These are phyloP conservation scores for Bipolaris zeicola DNA, from an alignment of 2,329 filamentous ascomycete species.

Conservation along the genomic window DNA sequence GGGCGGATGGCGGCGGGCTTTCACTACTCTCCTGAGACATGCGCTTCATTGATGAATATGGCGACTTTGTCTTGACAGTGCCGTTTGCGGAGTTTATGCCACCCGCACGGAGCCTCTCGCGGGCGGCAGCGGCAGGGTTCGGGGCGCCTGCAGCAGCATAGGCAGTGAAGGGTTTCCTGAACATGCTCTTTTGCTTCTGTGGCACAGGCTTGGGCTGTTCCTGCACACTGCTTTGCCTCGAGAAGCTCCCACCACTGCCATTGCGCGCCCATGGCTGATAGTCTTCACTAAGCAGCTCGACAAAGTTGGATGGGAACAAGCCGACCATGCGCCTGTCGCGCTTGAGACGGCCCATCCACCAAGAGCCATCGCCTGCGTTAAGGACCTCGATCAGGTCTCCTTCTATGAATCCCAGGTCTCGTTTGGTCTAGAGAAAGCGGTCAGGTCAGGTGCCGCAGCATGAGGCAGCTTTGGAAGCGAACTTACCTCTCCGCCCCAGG, in stretches of 20 bases:
- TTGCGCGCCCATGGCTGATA: conserved; percentile 77
- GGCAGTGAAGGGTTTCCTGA: conserved; percentile 69
- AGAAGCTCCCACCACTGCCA: conserved; percentile 53
- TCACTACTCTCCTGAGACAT: conserved; percentile 47
- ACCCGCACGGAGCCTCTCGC: conserved; percentile 42
- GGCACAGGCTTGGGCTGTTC: conserved; percentile 52
- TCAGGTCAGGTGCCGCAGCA: conserved; percentile 27
- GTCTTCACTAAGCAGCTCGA: conserved; percentile 82
- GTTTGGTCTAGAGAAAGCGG: conserved; percentile 67
- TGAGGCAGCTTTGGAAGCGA: conserved; percentile 1
- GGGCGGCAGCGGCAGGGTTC: conserved; percentile 49
- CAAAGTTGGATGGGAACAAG: conserved; percentile 96
- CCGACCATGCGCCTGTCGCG: conserved; percentile 90
- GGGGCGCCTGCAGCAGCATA: conserved; percentile 55
- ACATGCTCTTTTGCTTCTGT: conserved; percentile 60
- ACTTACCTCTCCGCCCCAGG: conserved; percentile 80
- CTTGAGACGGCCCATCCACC: conserved; percentile 94
- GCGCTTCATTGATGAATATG: conserved; percentile 59
- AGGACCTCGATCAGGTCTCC: conserved; percentile 97
- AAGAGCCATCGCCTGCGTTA: conserved; percentile 95
- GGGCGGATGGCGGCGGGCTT: conserved; percentile 34
- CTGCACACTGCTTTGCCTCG: conserved; percentile 58
- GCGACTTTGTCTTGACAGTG: conserved; percentile 50
- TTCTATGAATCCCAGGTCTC: conserved; percentile 95
- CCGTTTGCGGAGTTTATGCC: conserved; percentile 40